Base-by-base conservation (phyloP, 1,284 basidiomycete species). In the Exsudoporus floridanus region DNA sequence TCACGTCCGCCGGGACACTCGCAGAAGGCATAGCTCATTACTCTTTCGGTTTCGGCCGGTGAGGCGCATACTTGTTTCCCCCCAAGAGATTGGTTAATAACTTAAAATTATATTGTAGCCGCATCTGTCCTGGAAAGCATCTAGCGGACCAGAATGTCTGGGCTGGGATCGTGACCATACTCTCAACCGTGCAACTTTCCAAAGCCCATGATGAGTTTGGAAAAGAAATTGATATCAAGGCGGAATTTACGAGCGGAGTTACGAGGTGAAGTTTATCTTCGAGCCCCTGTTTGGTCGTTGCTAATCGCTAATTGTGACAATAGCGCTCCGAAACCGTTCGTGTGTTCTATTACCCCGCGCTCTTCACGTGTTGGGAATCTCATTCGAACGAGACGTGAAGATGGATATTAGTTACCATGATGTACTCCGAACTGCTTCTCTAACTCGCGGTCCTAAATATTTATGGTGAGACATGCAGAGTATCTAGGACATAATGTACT, bases 11-110 rank as follows among this genome's bases (percentile, higher is more conserved):
- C 0, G 70, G 65, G 14, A 46, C 30, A 5, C 42, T 62, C 7
- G 30, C 18, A 1, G 48, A 56, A 28, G 54, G 36, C 4, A 28
- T 46, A 3, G 14, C 16, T 1, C 33, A 35, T 4, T 37, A 44
- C 2, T 4, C 21, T 7, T 70, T 67, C 25, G 61, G 66, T 23
- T 70, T 64, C 47, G 68, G 68, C 38, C 66, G 63, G 65, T 70
- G 38, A 7, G 46, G 7, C 3, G 2, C 28, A 7, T n/a, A 1
- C 7, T 36, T 28, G 8, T 18, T n/a, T 41, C 48, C 9, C 13
- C 10, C 25, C 3, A 3, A 19, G n/a, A 18, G n/a, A 14, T 21
- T 18, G 1, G 39, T 45, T 57, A 23, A 19, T 2, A 7, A n/a
- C n/a, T n/a, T n/a, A n/a, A n/a, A n/a, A n/a, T n/a, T n/a, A 5